phyloP scores from a whole-genome alignment of 2,329 filamentous ascomycete species.

The Knufia fluminis region DNA sequence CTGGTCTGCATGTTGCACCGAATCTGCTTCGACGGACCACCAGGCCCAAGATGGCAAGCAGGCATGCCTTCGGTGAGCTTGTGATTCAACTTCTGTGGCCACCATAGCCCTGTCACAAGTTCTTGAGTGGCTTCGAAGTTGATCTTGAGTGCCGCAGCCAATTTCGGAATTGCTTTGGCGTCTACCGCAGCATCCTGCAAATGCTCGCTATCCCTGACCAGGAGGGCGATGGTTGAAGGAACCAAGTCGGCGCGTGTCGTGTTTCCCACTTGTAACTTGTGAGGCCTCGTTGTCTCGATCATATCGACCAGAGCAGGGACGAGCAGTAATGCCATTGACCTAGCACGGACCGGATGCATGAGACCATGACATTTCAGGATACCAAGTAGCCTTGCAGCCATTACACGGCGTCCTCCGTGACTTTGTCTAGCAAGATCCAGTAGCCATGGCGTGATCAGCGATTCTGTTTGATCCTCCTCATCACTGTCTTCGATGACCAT shows the following conservation, averaged over 20 bases:
- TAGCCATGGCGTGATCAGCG: slow-evolving; percentile 63
- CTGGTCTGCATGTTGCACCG: slow-evolving; percentile 65
- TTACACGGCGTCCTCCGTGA: slow-evolving; percentile 51
- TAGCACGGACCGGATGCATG: slow-evolving; percentile 54
- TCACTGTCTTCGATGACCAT: slow-evolving; percentile 32
- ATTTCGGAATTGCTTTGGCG: slow-evolving; percentile 50
- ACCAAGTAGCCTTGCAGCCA: slow-evolving; percentile 60
- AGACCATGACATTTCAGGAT: slow-evolving; percentile 61
- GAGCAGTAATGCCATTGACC: slow-evolving; percentile 56
- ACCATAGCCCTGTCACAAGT: slow-evolving; percentile 18
- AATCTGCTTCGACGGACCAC: slow-evolving; percentile 53
- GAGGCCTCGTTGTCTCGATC: slow-evolving; percentile 36
- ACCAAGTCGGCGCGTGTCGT: slow-evolving; percentile 44
- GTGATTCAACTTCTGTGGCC: slow-evolving; percentile 15
- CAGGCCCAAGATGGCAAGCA: slow-evolving; percentile 20
- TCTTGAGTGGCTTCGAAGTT: slow-evolving; percentile 53
- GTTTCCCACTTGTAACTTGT: slow-evolving; percentile 19
- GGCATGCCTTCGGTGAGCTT: slow-evolving; percentile 2
- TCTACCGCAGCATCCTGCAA: slow-evolving; percentile 79
- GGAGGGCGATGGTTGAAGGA: slow-evolving; percentile 64
- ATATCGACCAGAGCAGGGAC: slow-evolving; percentile 61
- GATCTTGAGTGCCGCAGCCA: slow-evolving; percentile 56
- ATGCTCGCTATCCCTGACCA: slow-evolving; percentile 68
- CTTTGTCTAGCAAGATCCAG: slow-evolving; percentile 54
- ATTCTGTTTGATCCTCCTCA: slow-evolving; percentile 53